Conservation (phyloP, 2,329 filamentous ascomycete genomes). For the Ceratocystis ficicola region DNA sequence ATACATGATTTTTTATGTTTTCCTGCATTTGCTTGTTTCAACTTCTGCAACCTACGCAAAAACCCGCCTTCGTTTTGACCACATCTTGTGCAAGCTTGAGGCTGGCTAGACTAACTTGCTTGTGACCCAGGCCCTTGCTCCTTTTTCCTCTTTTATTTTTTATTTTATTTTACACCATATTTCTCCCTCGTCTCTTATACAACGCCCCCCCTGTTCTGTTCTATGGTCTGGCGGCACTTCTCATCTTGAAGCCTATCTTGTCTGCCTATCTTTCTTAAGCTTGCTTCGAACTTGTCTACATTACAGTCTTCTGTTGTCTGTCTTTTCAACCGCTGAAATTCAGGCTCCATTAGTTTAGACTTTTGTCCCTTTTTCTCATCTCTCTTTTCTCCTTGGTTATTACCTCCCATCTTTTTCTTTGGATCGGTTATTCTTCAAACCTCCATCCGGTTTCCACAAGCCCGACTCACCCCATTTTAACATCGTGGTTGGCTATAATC, state of each 20-base stretch:
- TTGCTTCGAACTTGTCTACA: neutral
- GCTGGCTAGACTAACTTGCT: neutral
- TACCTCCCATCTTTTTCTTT: neutral
- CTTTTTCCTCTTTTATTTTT: neutral
- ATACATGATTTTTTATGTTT: neutral
- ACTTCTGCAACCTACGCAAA: slow-evolving; percentile 6
- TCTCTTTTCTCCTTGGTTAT: neutral
- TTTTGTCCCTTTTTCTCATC: neutral
- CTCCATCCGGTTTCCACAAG: neutral
- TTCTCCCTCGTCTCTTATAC: neutral
- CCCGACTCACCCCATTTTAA: neutral
- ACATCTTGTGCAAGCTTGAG: neutral
- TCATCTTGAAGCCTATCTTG: neutral
- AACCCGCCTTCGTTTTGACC: slow-evolving; percentile 9
- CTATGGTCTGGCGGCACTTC: neutral
- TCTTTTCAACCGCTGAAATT: slow-evolving; percentile 2
- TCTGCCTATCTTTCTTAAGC: neutral
- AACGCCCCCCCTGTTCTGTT: neutral
- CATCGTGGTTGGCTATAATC: slow-evolving; percentile 12
- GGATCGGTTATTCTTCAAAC: slow-evolving; percentile 9
- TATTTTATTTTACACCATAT: neutral
- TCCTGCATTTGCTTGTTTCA: slow-evolving; percentile 9
- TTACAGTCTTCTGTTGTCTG: neutral
- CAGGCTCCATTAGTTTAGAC: neutral
- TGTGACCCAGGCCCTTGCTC: neutral